phyloP scores from a whole-genome alignment of 768 basidiomycete species.

The Calvatia gigantea region DNA sequence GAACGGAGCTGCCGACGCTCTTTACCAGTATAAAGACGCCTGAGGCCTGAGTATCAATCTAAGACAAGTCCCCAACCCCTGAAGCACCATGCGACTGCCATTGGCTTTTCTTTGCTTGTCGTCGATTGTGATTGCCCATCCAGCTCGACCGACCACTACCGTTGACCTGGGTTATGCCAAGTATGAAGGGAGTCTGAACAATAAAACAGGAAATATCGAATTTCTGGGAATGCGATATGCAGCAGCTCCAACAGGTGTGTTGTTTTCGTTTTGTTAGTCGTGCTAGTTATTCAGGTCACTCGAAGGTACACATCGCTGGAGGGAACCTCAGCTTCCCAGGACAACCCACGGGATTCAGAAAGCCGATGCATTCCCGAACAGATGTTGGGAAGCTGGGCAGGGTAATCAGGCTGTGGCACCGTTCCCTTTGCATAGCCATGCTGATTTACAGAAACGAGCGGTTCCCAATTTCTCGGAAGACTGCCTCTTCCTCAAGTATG shows the following conservation, averaged over 20 bases:
- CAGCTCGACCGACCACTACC: not conserved
- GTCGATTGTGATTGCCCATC: not conserved
- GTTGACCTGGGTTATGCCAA: constrained; percentile 43
- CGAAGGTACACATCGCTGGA: constrained; percentile 21
- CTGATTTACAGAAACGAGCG: not conserved
- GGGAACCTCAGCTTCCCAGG: constrained; percentile 17
- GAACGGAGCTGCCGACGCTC: too few species aligned
- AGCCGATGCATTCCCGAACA: constrained; percentile 2
- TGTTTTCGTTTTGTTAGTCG: not conserved
- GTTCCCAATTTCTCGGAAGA: constrained; percentile 27
- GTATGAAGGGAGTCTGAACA: constrained; percentile 37
- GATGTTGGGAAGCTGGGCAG: constrained; percentile 3
- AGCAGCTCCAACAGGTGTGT: constrained; percentile 41
- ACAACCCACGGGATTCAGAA: not conserved
- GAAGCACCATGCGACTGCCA: not conserved
- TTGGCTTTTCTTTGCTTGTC: not conserved
- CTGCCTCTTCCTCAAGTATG: constrained; percentile 38
- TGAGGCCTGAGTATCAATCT: too few species aligned
- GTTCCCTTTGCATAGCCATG: constrained; percentile 17
- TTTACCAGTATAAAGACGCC: too few species aligned
- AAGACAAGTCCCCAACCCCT: not conserved
- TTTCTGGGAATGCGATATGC: constrained; percentile 49
- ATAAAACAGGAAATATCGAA: constrained; percentile 28
- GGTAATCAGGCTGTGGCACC: constrained; percentile 8
- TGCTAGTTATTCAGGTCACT: not conserved